phyloP scores from a whole-genome alignment of 352 stramenopile genomes.

The Phytopythium cucurbitacearum region DNA sequence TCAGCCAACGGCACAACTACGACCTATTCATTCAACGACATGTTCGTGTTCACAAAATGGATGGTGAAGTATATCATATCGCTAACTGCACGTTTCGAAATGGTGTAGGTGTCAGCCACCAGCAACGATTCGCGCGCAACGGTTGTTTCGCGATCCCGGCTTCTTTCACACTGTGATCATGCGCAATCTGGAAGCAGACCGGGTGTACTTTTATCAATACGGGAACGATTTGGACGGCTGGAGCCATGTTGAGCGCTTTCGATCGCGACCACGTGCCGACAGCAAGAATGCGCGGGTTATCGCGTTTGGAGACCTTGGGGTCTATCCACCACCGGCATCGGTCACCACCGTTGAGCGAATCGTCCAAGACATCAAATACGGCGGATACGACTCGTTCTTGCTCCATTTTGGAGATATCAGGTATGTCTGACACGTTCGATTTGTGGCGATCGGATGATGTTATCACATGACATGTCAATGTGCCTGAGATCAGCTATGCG shows the following conservation, averaged over 20 bases:
- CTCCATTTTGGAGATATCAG: constrained; percentile 78
- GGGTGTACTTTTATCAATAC: constrained; percentile 62
- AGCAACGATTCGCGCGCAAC: constrained; percentile 36
- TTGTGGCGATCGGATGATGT: background rate
- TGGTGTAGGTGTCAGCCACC: constrained; percentile 47
- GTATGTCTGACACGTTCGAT: constrained; percentile 11
- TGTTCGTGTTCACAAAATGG: constrained; percentile 23
- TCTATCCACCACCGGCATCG: constrained; percentile 38
- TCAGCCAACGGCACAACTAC: constrained; percentile 32
- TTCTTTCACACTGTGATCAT: constrained; percentile 67
- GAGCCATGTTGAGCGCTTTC: constrained; percentile 39
- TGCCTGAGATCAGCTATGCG: constrained; percentile 41
- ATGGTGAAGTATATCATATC: background rate
- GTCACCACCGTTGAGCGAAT: constrained; percentile 54
- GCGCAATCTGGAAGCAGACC: constrained; percentile 29
- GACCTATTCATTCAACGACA: constrained; percentile 51
- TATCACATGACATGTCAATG: background rate
- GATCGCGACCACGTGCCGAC: constrained; percentile 20
- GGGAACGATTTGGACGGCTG: constrained; percentile 43
- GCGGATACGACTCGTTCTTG: constrained; percentile 65
- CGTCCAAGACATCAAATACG: constrained; percentile 42
- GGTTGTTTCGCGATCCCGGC: constrained; percentile 46
- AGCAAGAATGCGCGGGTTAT: constrained; percentile 52
- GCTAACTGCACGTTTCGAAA: background rate
- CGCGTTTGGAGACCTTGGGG: constrained; percentile 57